A percentile compares a stretch with the other conserved stretches of the same genome.
phyloP scores from a whole-genome alignment of 2,329 filamentous ascomycete species.

The Cadophora malorum region DNA sequence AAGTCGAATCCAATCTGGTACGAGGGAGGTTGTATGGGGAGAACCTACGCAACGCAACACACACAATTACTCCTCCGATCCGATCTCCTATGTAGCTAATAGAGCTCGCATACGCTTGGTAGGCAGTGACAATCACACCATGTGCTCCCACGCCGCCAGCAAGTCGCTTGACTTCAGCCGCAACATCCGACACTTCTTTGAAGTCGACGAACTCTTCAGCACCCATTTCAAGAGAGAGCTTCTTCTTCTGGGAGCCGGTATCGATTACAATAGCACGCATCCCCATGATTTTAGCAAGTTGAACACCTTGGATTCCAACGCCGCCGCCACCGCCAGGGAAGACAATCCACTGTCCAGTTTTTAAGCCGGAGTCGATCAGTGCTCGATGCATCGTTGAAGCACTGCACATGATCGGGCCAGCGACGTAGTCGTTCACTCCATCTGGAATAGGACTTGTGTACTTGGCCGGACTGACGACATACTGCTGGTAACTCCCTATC shows the following conservation, averaged over 20 bases:
- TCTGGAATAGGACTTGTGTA: slow-evolving; percentile 57
- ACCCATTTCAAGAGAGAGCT: slow-evolving; percentile 36
- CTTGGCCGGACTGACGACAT: slow-evolving; percentile 59
- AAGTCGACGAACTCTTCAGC: slow-evolving; percentile 41
- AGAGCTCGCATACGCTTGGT: slow-evolving; percentile 32
- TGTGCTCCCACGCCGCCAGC: slow-evolving; percentile 55
- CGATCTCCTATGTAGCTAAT: slow-evolving; percentile 29
- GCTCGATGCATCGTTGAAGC: slow-evolving; percentile 64
- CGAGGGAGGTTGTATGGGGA: not conserved
- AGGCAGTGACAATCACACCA: slow-evolving; percentile 58
- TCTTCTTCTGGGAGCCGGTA: slow-evolving; percentile 34
- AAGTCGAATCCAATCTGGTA: too few species aligned
- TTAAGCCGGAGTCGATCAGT: slow-evolving; percentile 53
- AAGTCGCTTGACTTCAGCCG: slow-evolving; percentile 32
- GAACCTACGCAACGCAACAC: slow-evolving; percentile 30
- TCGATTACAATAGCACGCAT: slow-evolving; percentile 39
- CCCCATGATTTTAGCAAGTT: slow-evolving; percentile 40
- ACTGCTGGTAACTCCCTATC: slow-evolving; percentile 63
- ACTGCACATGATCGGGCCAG: slow-evolving; percentile 66
- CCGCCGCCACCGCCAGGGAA: slow-evolving; percentile 40
- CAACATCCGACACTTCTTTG: slow-evolving; percentile 32
- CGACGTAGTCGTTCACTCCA: slow-evolving; percentile 59
- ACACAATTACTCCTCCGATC: slow-evolving; percentile 33
- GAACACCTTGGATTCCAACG: slow-evolving; percentile 40
- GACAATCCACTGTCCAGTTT: slow-evolving; percentile 34